Conservation (phyloP, 441 rosid genomes). For the Manihot esculenta region DNA sequence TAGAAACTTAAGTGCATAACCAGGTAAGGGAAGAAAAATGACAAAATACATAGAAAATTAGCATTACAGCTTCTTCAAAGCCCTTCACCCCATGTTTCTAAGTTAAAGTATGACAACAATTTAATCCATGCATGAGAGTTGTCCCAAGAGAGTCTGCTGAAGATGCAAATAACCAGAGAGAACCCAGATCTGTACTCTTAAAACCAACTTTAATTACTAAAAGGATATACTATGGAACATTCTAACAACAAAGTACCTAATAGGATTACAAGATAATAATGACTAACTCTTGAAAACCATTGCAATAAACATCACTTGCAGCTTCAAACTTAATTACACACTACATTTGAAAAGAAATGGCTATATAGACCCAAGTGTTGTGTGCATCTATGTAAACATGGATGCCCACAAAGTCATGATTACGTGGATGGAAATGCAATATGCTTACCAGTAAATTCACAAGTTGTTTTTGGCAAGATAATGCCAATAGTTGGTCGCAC, state of each 20-base stretch:
- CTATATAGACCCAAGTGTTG: background rate
- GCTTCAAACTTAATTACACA: background rate
- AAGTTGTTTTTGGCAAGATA: slow-evolving; percentile 56
- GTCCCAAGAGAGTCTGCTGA: background rate
- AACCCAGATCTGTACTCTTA: background rate
- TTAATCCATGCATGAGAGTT: background rate
- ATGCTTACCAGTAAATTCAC: slow-evolving; percentile 60
- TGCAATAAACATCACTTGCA: background rate
- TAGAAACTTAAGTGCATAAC: background rate
- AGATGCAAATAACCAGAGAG: background rate
- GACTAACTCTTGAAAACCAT: background rate
- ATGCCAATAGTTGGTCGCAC: slow-evolving; percentile 81
- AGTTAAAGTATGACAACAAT: background rate
- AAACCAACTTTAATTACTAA: background rate
- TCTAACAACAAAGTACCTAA: background rate
- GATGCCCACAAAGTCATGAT: background rate
- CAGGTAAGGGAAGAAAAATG: background rate
- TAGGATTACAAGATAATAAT: background rate
- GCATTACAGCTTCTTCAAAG: background rate
- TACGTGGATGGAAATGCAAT: background rate
- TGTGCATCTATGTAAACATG: background rate
- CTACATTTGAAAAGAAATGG: background rate
- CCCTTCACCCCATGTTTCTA: background rate
- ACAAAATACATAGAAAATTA: background rate
- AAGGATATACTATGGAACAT: background rate